Conservation (phyloP, 2,329 filamentous ascomycete genomes). For the Hypocreales sp. region DNA sequence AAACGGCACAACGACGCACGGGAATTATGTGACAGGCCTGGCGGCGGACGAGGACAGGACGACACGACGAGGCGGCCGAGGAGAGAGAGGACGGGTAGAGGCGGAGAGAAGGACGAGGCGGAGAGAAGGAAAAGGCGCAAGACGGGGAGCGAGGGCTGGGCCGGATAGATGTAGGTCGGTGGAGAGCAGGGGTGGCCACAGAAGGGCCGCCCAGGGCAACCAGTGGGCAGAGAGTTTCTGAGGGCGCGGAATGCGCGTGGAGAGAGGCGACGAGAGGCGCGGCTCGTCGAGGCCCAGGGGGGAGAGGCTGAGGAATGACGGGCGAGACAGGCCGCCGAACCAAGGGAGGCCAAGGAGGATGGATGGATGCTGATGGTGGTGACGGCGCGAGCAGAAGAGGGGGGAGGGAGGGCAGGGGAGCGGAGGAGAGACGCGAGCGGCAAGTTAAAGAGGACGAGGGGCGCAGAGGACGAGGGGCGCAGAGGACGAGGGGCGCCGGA, state of each 20-base stretch:
- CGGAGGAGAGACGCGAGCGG: neutral
- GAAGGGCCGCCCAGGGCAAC: constrained; percentile 1
- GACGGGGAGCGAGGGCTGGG: no score
- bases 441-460: neutral
- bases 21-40: no score
- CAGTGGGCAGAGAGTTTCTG: neutral
- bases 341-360: constrained; percentile 2
- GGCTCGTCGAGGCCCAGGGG: constrained; percentile 14
- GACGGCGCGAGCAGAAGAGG: constrained; percentile 2
- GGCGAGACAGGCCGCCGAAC: constrained; percentile 15
- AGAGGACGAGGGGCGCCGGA: neutral
- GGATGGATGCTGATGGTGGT: neutral
- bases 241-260: constrained; percentile 5
- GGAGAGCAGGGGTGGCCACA: neutral
- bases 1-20: no score
- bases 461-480: neutral
- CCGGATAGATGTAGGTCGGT: constrained; percentile 2
- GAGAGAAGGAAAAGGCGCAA: neutral
- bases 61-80: no score
- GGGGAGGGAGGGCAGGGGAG: neutral
- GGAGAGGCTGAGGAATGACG: constrained; percentile 17
- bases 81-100: neutral
- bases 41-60: no score
- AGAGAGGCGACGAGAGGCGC: constrained; percentile 4
- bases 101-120: neutral